Conservation (phyloP, 2,329 filamentous ascomycete species). For the Aspergillus sp. region DNA sequence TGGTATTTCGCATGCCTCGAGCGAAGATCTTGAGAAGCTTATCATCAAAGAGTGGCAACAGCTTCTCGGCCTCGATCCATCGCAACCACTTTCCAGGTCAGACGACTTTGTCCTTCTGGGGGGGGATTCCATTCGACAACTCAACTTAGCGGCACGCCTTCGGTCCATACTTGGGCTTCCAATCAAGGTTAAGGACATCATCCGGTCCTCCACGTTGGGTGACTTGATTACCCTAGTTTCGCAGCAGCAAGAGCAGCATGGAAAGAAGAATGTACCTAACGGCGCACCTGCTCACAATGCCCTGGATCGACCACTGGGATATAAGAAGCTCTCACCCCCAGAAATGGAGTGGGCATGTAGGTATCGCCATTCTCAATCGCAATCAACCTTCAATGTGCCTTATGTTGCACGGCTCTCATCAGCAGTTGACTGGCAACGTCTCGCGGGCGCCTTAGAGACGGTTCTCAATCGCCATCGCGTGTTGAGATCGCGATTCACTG, state of each 20-base stretch:
- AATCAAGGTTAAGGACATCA: neutral
- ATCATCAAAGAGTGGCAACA: neutral
- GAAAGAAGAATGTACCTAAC: neutral
- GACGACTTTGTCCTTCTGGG: conserved; percentile 8
- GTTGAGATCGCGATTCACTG: conserved; percentile 1
- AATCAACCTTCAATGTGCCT: conserved; percentile 3
- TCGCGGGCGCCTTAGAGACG: neutral
- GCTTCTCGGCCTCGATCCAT: neutral
- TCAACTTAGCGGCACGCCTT: conserved; percentile 6
- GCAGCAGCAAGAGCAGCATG: neutral
- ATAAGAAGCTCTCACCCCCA: neutral
- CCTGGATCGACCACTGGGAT: neutral
- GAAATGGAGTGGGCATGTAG: conserved; percentile 1
- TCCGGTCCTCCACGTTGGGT: neutral
- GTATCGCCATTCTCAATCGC: neutral
- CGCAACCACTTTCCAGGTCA: neutral
- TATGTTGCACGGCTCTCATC: conserved; percentile 1
- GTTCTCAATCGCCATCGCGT: conserved; percentile 1
- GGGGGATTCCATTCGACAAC: conserved; percentile 11
- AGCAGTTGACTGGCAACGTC: conserved; percentile 1
- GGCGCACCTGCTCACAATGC: neutral
- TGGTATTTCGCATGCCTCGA: neutral
- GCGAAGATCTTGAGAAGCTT: neutral
- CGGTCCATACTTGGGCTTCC: neutral
- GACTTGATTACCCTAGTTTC: neutral